Base-by-base conservation (phyloP, 2,329 filamentous ascomycete genomes). In the Cercospora sp. region DNA sequence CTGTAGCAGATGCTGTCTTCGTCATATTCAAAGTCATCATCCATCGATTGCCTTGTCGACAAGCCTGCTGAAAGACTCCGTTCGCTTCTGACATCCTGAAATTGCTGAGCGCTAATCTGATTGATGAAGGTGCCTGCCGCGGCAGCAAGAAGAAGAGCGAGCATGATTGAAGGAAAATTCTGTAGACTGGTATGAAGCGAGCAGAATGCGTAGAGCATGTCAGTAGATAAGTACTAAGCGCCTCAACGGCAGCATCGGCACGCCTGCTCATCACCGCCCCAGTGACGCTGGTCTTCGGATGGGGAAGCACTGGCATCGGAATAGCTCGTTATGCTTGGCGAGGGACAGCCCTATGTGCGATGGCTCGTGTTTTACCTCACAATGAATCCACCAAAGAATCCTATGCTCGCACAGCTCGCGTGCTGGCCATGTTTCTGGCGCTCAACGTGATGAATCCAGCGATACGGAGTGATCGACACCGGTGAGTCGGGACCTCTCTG, bases 1-100 rank as follows among this genome's bases (percentile, higher is more conserved):
- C 74, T 75, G 28, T 72, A 67, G 65, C 76, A 78, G 33, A 70
- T 23, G 31, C 62, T 65, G 13, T 67, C 65, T 39, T 62, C 61
- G 57, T 53, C 33, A 60, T 65, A 66, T 28, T 67, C 62, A 42
- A 67, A 67, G 61, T 58, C 60, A 13, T 64, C 62, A 58, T 62
- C 60, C 8, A 16, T 48, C 10, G 62, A 58, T 31, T 48, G 33
- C 18, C 20, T 63, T 6, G 23, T 55, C 10, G 42, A 33, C 5
- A 33, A 18, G 33, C 13, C 36, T 20, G 36, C 48, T 6, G 51
- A n/a, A 12, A 18, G 16, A 6, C 10, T 5, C 45, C n/a, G 51
- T n/a, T 57, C 51, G 51, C 31, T n/a, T 23, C 31, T 39, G 20
- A 39, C 7, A n/a, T 64, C 23, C n/a, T 55, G 61, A 26, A 57